Evolutionary conservation across 2,329 filamentous ascomycete species (phyloP).

Genomic region (Knoxdaviesia proteae): DNA sequence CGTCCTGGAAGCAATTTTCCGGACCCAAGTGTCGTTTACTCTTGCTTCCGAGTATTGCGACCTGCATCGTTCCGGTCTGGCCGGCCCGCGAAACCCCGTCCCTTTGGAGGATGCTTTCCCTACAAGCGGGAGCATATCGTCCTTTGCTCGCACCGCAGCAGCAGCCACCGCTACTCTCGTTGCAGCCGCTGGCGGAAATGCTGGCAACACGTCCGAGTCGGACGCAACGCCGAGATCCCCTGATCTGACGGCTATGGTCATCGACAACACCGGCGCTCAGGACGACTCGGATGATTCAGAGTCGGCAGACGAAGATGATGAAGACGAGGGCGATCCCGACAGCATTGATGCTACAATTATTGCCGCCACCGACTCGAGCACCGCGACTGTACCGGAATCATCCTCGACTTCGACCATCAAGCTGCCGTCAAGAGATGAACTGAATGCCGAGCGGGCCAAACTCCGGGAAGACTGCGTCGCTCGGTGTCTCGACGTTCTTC

Average conservation of each 20-base stretch:
- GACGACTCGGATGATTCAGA: conserved; percentile 4
- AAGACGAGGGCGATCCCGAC: conserved; percentile 3
- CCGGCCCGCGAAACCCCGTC: conserved; percentile 45
- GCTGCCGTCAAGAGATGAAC: conserved; percentile 40
- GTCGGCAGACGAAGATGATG: conserved; percentile 4
- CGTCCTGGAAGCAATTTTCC: conserved; percentile 60
- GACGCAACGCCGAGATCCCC: too few species aligned
- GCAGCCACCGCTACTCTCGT: conserved; percentile 6
- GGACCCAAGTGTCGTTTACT: conserved; percentile 46
- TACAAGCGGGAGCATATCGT: not conserved
- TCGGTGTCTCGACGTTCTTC: conserved; percentile 73
- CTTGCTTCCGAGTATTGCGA: conserved; percentile 56
- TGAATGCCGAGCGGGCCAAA: conserved; percentile 54
- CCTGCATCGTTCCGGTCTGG: conserved; percentile 34
- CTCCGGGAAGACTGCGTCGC: conserved; percentile 67
- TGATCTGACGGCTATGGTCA: not conserved
- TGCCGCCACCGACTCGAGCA: conserved; percentile 6
- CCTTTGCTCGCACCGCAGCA: too few species aligned
- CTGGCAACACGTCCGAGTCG: not conserved
- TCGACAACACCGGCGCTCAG: conserved; percentile 9
- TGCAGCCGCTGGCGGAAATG: not conserved
- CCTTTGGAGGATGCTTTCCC: conserved; percentile 34
- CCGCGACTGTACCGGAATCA: conserved; percentile 14
- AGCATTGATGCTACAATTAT: conserved; percentile 5
- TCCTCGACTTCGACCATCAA: too few species aligned